Base-by-base conservation (phyloP, 2,329 filamentous ascomycete species). In the Ceratocystis huliohia region DNA sequence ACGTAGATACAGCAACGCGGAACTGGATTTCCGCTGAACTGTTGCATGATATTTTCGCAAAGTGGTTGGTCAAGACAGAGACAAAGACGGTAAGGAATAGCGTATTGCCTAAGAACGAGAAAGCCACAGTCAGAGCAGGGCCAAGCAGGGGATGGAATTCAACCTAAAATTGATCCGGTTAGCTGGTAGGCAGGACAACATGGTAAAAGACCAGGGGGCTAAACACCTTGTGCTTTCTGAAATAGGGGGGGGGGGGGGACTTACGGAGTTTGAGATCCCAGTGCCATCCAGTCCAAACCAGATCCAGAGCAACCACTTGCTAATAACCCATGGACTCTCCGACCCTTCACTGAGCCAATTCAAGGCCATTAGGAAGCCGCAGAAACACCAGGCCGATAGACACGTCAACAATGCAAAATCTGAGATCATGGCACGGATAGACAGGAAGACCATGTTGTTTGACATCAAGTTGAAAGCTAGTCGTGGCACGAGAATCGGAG, bases 221-320 rank as follows among this genome's bases (percentile, higher is more conserved):
- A 13, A 28, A 28, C 37, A 41, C 10, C 3, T 41, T 5, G 37
- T 41, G 13, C 37, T 41, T 41, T 41, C 10, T 41, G 37, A 10
- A 41, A 41, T 15, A 41, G 17, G 53, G 20, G 25, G 10, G 25
- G 15, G n/a, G 22, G 28, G 17, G 10, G 20, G 5, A 72, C 78
- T 72, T 72, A 81, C 80, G 66, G 83, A 83, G 69, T 79, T 74
- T 61, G 84, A 79, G 53, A 87, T 85, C 6, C 84, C 84, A 2
- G 81, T 84, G 5, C 83, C 90, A 71, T 94, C 90, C 1, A 95
- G 82, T 1, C 90, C 90, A 72, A 95, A 94, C 90, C 90, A 95
- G 69, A 95, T 92, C 82, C 88, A 94, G 1, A 94, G 82, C 89
- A 95, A 93, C 90, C 90, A 95, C 75, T 92, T 91, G 57, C 85